Evolutionary conservation across 1,139 yeast genomes (phyloP).

Genomic region (Trichomonascaceae sp.): DNA sequence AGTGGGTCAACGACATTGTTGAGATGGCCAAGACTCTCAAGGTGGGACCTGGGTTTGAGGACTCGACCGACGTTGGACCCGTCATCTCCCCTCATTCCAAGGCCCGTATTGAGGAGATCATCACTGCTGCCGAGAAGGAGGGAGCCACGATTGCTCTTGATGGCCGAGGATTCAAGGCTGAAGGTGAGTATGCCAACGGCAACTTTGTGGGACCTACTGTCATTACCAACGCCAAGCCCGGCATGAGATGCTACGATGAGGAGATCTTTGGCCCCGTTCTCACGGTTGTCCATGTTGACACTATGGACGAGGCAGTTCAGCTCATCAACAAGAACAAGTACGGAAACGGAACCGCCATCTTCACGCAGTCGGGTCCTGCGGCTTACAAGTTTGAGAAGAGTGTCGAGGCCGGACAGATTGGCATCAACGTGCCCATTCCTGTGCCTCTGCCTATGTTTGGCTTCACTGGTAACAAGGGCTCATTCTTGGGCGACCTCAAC

Average conservation of each 20-base stretch:
- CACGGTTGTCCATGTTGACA: slow-evolving; percentile 48
- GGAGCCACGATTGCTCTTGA: slow-evolving; percentile 51
- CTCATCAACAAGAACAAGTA: slow-evolving; percentile 52
- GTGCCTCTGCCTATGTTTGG: slow-evolving; percentile 77
- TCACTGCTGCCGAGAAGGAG: slow-evolving; percentile 38
- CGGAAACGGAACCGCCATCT: slow-evolving; percentile 65
- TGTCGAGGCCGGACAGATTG: slow-evolving; percentile 68
- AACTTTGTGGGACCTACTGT: slow-evolving; percentile 68
- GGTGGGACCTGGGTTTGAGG: slow-evolving; percentile 57
- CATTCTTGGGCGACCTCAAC: slow-evolving; percentile 68
- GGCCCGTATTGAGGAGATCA: slow-evolving; percentile 41
- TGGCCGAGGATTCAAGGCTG: slow-evolving; percentile 43
- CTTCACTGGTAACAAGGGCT: slow-evolving; percentile 67
- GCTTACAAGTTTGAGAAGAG: slow-evolving; percentile 61
- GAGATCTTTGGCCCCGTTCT: slow-evolving; percentile 73
- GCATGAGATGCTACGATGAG: slow-evolving; percentile 60
- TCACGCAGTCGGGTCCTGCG: slow-evolving; percentile 56
- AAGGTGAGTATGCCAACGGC: slow-evolving; percentile 40
- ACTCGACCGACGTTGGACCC: slow-evolving; percentile 56
- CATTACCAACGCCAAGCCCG: slow-evolving; percentile 49
- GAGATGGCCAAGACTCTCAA: slow-evolving; percentile 44
- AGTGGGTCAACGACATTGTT: slow-evolving; percentile 51
- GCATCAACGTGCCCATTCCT: slow-evolving; percentile 74
- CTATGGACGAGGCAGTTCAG: slow-evolving; percentile 60
- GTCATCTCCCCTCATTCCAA: slow-evolving; percentile 50